These are phyloP conservation scores for Cucurbita moschata DNA, from an alignment of 306 rosid species.

Conservation along the genomic window DNA sequence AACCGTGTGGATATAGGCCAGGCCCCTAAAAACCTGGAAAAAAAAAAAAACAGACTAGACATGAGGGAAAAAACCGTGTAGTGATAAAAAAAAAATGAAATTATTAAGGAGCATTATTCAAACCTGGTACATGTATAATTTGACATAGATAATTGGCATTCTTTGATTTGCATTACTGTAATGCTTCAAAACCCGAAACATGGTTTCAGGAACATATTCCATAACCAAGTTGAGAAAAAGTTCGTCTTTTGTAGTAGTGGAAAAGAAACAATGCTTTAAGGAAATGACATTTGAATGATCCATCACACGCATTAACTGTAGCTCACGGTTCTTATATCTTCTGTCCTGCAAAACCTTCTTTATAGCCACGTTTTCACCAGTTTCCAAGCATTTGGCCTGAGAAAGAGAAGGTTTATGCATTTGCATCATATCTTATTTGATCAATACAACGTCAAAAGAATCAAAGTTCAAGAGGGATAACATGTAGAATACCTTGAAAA, in stretches of 20 bases:
- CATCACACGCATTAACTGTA: slow-evolving; percentile 94
- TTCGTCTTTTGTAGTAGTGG: slow-evolving; percentile 77
- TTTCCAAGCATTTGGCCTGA: slow-evolving; percentile 92
- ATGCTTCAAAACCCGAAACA: slow-evolving; percentile 74
- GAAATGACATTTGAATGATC: slow-evolving; percentile 88
- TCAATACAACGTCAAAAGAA: not conserved
- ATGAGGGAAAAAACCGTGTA: slow-evolving; percentile 7
- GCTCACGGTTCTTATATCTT: slow-evolving; percentile 80
- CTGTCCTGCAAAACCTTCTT: slow-evolving; percentile 89
- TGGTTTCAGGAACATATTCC: slow-evolving; percentile 93
- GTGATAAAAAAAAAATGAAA: not conserved
- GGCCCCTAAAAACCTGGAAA: slow-evolving; percentile 77
- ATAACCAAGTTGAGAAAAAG: slow-evolving; percentile 93
- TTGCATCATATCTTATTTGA: not conserved
- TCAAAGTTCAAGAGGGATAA: not conserved
- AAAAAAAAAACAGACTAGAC: not conserved
- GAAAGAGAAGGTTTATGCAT: not conserved
- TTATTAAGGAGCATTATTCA: slow-evolving; percentile 1
- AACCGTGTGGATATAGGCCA: slow-evolving; percentile 80
- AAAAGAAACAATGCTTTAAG: slow-evolving; percentile 91
- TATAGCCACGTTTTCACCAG: slow-evolving; percentile 87
- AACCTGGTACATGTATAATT: slow-evolving; percentile 93
- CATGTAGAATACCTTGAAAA: slow-evolving; percentile 57
- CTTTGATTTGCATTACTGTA: slow-evolving; percentile 68
- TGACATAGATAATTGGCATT: slow-evolving; percentile 79